Percentiles rank a stretch among this genome's conserved stretches.
phyloP scores from a whole-genome alignment of 2,329 filamentous ascomycete species.

The Apiospora marii region DNA sequence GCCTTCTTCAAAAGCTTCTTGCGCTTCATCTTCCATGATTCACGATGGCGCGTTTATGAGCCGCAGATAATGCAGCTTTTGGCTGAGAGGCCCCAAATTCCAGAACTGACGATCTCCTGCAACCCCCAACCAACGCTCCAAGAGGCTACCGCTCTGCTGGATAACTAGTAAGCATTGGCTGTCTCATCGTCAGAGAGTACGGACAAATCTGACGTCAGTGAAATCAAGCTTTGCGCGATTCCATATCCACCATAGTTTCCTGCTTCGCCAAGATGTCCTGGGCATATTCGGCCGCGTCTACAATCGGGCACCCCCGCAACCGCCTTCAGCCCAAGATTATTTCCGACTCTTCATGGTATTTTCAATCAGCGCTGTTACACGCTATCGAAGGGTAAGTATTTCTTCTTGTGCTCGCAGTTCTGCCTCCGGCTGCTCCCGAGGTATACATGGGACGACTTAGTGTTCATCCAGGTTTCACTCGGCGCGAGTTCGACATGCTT shows the following conservation, averaged over 20 bases:
- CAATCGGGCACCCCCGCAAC: neutral
- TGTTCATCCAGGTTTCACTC: slow-evolving; percentile 29
- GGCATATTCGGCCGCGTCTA: slow-evolving; percentile 35
- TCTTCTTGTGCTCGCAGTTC: neutral
- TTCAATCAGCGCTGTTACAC: slow-evolving; percentile 46
- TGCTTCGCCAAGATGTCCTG: slow-evolving; percentile 37
- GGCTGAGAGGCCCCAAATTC: slow-evolving; percentile 28
- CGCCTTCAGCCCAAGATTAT: slow-evolving; percentile 38
- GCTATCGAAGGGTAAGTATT: slow-evolving; percentile 37
- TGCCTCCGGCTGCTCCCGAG: neutral
- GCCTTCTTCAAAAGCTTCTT: neutral
- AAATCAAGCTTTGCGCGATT: slow-evolving; percentile 31
- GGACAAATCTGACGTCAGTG: neutral
- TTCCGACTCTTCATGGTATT: slow-evolving; percentile 49
- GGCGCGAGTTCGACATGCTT: slow-evolving; percentile 24
- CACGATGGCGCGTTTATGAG: slow-evolving; percentile 26
- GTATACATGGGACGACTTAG: neutral
- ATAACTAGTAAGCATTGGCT: slow-evolving; percentile 29
- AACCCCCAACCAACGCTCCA: slow-evolving; percentile 27
- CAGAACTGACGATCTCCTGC: slow-evolving; percentile 27
- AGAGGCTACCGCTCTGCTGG: slow-evolving; percentile 29
- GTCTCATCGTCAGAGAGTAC: no score
- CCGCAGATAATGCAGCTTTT: slow-evolving; percentile 18
- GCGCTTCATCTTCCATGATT: slow-evolving; percentile 30
- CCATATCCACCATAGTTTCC: slow-evolving; percentile 38